These are phyloP conservation scores for Phyllosticta citribraziliensis DNA, from an alignment of 2,329 filamentous ascomycete genomes.

Conservation along the genomic window DNA sequence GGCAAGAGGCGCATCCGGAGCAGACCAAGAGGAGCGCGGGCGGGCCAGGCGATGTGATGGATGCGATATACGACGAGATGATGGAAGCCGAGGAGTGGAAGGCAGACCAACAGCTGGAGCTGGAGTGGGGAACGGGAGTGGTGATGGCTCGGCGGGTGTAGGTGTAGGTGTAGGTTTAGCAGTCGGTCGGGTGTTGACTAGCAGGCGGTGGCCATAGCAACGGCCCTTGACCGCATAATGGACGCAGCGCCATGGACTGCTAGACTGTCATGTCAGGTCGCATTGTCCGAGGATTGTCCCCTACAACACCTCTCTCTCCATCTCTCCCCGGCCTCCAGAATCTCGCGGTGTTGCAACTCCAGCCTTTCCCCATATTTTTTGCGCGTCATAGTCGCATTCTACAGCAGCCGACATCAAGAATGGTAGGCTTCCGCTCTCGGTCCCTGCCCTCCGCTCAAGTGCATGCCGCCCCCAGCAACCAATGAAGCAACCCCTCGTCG, in stretches of 20 bases:
- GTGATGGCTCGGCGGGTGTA: conserved; percentile 43
- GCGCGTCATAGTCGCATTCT: not conserved
- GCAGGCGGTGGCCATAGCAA: not conserved
- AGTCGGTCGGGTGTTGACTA: not conserved
- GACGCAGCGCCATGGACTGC: not conserved
- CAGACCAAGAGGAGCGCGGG: conserved; percentile 41
- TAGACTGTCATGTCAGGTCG: not conserved
- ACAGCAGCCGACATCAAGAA: not conserved
- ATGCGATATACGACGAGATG: conserved; percentile 52
- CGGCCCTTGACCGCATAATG: not conserved
- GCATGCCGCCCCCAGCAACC: not conserved
- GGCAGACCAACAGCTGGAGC: conserved; percentile 28
- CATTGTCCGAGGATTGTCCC: not conserved
- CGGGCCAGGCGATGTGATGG: conserved; percentile 52
- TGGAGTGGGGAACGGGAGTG: conserved; percentile 53
- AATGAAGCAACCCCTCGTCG: not conserved
- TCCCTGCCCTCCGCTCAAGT: not conserved
- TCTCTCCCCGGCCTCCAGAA: not conserved
- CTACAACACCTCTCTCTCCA: not conserved
- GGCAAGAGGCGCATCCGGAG: conserved; percentile 47
- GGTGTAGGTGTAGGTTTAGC: not conserved
- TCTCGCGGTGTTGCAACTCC: not conserved
- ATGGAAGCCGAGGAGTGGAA: conserved; percentile 41
- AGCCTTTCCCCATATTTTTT: not conserved
- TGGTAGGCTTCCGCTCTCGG: not conserved